A percentile compares a stretch with the other conserved stretches of the same genome.
Conservation (phyloP, 73 alveolate species). For the Durusdinium trenchii region DNA sequence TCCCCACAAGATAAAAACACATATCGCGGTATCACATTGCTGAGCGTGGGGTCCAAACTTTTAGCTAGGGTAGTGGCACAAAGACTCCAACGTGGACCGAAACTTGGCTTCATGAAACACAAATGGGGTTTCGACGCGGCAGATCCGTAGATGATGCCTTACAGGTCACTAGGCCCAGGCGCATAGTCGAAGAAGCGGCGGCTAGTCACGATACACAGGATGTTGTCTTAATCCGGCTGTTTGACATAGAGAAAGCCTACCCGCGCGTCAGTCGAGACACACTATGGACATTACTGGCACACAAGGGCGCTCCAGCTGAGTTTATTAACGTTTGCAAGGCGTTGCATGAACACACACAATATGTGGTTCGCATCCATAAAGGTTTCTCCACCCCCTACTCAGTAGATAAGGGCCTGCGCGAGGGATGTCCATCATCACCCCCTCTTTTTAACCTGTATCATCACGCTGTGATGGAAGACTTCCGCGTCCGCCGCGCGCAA, state of each 20-base stretch:
- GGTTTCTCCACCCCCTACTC: background rate
- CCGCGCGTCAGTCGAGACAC: conserved; percentile 28
- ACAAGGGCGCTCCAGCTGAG: background rate
- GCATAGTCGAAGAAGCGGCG: conserved; percentile 43
- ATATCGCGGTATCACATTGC: background rate
- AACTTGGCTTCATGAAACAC: background rate
- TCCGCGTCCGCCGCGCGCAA: background rate
- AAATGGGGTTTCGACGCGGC: background rate
- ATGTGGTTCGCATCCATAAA: background rate
- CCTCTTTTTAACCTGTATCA: background rate
- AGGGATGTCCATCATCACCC: conserved; percentile 57
- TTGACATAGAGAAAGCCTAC: conserved; percentile 41
- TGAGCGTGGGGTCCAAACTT: conserved; percentile 22
- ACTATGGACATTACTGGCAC: background rate
- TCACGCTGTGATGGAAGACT: conserved; percentile 25
- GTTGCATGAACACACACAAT: background rate
- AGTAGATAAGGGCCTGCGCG: conserved; percentile 42
- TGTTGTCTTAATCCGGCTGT: background rate
- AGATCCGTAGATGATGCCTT: conserved; percentile 13
- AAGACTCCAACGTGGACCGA: conserved; percentile 28
- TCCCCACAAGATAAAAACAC: background rate
- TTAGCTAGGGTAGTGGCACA: conserved; percentile 39
- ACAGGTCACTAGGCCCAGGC: conserved; percentile 39
- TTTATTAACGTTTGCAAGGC: conserved; percentile 12
- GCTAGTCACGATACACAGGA: background rate